Evolutionary conservation across 208 protist genomes (phyloP).

Genomic region (Zelonia costaricensis): DNA sequence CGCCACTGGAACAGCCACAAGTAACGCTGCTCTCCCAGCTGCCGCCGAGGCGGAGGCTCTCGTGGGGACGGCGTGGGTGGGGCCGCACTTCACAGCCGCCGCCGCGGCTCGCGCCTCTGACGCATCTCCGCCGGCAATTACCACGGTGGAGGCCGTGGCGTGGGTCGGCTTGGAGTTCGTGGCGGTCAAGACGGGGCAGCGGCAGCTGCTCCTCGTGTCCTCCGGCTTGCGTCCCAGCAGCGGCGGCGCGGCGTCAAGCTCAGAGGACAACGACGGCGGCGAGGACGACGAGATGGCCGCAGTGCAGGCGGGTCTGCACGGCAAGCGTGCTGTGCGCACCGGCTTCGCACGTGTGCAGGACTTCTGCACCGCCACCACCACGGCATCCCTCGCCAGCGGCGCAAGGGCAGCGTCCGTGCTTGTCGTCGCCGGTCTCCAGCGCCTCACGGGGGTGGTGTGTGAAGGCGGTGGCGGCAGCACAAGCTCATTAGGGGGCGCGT

Average conservation of each 20-base stretch:
- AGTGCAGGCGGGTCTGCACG: too few species aligned
- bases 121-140: too few species aligned
- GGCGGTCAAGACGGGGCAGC: slow-evolving; percentile 19
- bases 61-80: too few species aligned
- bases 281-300: neutral
- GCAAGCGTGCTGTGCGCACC: slow-evolving; percentile 3
- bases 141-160: slow-evolving; percentile 7
- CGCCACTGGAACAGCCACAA: too few species aligned
- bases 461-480: neutral
- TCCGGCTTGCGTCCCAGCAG: slow-evolving; percentile 10
- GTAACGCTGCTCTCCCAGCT: too few species aligned
- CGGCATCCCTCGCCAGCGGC: neutral
- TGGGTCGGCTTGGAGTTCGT: slow-evolving; percentile 17
- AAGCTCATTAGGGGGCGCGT: neutral
- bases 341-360: slow-evolving; percentile 5
- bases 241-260: neutral
- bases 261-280: neutral
- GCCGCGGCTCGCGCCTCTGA: too few species aligned
- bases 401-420: neutral
- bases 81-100: too few species aligned
- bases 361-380: slow-evolving; percentile 11
- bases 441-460: slow-evolving; percentile 13
- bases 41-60: too few species aligned
- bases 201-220: slow-evolving; percentile 17
- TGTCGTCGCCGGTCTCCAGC: slow-evolving; percentile 10